Evolutionary conservation across 1,284 basidiomycete genomes (phyloP), one percentile per base, ranked within the genome.

Genomic region (Puccinia coronata): DNA sequence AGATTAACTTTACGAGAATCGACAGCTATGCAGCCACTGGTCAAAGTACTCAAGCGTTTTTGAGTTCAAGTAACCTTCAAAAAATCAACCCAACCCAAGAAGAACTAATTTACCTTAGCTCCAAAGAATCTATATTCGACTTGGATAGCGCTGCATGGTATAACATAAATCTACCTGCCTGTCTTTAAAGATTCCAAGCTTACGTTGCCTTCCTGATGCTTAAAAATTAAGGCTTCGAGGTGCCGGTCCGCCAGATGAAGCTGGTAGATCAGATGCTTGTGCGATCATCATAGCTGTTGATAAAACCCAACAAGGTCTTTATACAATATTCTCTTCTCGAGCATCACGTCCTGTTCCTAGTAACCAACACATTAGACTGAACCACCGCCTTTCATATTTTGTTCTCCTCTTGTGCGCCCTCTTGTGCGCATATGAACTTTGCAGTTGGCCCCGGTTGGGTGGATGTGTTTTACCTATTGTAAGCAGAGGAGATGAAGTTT

Each of bases 381-480:
- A n/a, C 55, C 28, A 34, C 25, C n/a, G 51, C 34, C n/a, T 9
- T 70, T 70, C 18, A 16, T 31, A 31, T n/a, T 31, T 20, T 43
- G 57, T 59, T n/a, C 43, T 59, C 1, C 59, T 14, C 23, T n/a
- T n/a, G n/a, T n/a, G n/a, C n/a, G n/a, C n/a, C n/a, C n/a, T n/a
- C n/a, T n/a, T n/a, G n/a, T n/a, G n/a, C n/a, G n/a, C n/a, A n/a
- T n/a, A n/a, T n/a, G n/a, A n/a, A 36, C 18, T 57, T 18, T 0
- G 16, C 18, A 76, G 76, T 78, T 31, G 76, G 76, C n/a, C 63
- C 76, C 9, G 76, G 76, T 12, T 78, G 63, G 61, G 76, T 78
- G 3, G 76, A 78, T 36, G 76, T 78, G n/a, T 78, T 78, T 55
- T 78, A 78, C 55, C 16, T 78, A 69, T 78, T 78, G 73, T 75